A percentile compares a stretch with the other conserved stretches of the same genome.
phyloP scores from a whole-genome alignment of 1,284 basidiomycete species.

The Sanghuangporus baumii region DNA sequence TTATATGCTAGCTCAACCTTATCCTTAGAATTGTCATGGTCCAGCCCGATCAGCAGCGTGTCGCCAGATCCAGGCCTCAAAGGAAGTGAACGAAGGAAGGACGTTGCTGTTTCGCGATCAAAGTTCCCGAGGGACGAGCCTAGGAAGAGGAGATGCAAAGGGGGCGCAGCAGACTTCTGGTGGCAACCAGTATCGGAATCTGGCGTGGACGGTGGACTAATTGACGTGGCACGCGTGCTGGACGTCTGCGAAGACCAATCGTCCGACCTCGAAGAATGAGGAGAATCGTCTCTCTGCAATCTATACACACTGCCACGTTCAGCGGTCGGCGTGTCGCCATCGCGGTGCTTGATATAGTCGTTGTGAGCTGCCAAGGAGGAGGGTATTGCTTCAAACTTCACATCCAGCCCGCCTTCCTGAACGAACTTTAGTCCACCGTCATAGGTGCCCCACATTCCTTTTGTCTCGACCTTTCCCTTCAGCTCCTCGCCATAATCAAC shows the following conservation, averaged over 20 bases:
- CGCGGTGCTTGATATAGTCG: not conserved
- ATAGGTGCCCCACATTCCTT: conserved; percentile 88
- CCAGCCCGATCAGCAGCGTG: conserved; percentile 77
- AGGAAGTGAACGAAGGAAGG: conserved; percentile 78
- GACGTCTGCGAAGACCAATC: not conserved
- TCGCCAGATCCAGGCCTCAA: conserved; percentile 68
- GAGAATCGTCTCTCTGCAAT: conserved; percentile 4
- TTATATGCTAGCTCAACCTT: conserved; percentile 81
- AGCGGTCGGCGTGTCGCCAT: not conserved
- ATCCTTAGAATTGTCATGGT: conserved; percentile 68
- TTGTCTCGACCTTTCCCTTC: conserved; percentile 64
- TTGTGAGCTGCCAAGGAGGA: not conserved
- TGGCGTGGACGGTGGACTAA: conserved; percentile 36
- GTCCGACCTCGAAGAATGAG: conserved; percentile 11
- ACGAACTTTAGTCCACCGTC: conserved; percentile 74
- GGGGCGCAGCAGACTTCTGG: conserved; percentile 27
- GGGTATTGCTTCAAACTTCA: not conserved
- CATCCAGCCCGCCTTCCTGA: conserved; percentile 47
- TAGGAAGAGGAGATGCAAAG: conserved; percentile 86
- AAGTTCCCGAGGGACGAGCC: conserved; percentile 96
- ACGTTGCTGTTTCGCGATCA: conserved; percentile 60
- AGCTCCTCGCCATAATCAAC: conserved; percentile 62
- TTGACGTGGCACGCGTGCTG: conserved; percentile 16
- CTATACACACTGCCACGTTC: not conserved
- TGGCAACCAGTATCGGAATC: conserved; percentile 21